Base-by-base conservation (phyloP, 495 filamentous ascomycete species). In the Penicillium flavigenum region DNA sequence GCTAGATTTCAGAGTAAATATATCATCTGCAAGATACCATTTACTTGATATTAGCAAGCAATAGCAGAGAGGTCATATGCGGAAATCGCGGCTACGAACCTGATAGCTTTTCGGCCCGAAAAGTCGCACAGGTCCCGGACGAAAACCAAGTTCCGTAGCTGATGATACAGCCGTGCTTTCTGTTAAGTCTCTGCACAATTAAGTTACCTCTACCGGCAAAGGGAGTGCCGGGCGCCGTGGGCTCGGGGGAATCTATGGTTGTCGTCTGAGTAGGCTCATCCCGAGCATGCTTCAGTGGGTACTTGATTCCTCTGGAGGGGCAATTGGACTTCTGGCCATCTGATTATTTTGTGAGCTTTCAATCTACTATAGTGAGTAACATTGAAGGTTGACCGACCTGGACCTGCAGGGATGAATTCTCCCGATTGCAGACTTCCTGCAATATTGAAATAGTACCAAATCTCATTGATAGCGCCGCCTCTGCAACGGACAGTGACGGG, bases 391-490 rank as follows among this genome's bases (percentile, higher is more conserved):
- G 17, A 60, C 70, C n/a, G 64, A 82, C 83, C 83, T 64, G 84
- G 84, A 16, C 77, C 55, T 0, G 83, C 75, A 19, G 89, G 75
- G 19, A 91, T 80, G 64, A 95, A 95, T 49, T 83, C 72, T 24
- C 91, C 91, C 6, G 80, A 86, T 66, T 91, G 88, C 39, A 96
- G 70, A 55, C 81, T 86, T 29, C 92, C 92, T 49, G 82, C 81
- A 11, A 96, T 83, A 61, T 92, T 87, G 75, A 87, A 96, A 58
- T 85, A 83, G 66, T 96, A 96, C 88, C 89, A 94, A 22, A 90
- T 83, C 72, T 95, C 87, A 63, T 91, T 86, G 26, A 96, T 72
- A 9, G 76, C 67, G 20, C 77, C 76, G 11, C 70, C 67, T 0
- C 66, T 68, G 71, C 92, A 96, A 45, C 86, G 82, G 7, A 96